Percentiles rank a stretch among this genome's conserved stretches.
These are phyloP conservation scores for Kwoniella shivajii DNA, from an alignment of 1,284 basidiomycete genomes.

Conservation along the genomic window DNA sequence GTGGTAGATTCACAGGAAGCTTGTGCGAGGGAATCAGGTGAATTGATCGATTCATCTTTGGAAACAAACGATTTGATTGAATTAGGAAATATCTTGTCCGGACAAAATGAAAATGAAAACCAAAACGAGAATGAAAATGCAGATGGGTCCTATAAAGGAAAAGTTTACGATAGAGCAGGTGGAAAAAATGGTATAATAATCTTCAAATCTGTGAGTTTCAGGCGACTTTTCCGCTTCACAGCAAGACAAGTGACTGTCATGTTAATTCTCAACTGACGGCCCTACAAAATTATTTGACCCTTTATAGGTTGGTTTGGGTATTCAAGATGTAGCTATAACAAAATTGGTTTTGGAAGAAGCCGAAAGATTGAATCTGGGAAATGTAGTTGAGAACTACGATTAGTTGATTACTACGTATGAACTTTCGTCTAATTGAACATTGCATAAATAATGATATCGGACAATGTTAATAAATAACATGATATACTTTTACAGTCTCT, in stretches of 20 bases:
- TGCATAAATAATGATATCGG: too few relatives aligned
- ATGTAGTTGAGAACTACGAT: constrained; percentile 43
- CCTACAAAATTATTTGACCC: background rate
- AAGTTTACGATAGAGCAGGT: constrained; percentile 18
- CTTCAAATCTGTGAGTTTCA: constrained; percentile 50
- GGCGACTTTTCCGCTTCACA: background rate
- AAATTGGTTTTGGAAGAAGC: constrained; percentile 46
- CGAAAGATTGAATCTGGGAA: constrained; percentile 38
- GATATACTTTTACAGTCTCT: too few relatives aligned
- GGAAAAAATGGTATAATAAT: constrained; percentile 40
- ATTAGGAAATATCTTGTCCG: constrained; percentile 35
- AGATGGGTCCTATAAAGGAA: background rate
- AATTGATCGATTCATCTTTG: constrained; percentile 61
- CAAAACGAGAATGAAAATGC: background rate
- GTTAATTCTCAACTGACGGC: background rate
- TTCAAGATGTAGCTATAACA: constrained; percentile 55
- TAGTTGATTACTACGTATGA: too few relatives aligned
- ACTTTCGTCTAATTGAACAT: too few relatives aligned
- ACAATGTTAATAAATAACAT: too few relatives aligned
- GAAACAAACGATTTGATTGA: constrained; percentile 53
- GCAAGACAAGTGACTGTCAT: background rate
- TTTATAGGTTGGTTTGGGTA: constrained; percentile 47
- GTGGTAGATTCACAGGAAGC: constrained; percentile 74
- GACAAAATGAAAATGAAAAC: background rate
- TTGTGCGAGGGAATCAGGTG: constrained; percentile 73